These are phyloP conservation scores for Chlorella sorokiniana DNA, from an alignment of 139 green algal species.

Conservation along the genomic window DNA sequence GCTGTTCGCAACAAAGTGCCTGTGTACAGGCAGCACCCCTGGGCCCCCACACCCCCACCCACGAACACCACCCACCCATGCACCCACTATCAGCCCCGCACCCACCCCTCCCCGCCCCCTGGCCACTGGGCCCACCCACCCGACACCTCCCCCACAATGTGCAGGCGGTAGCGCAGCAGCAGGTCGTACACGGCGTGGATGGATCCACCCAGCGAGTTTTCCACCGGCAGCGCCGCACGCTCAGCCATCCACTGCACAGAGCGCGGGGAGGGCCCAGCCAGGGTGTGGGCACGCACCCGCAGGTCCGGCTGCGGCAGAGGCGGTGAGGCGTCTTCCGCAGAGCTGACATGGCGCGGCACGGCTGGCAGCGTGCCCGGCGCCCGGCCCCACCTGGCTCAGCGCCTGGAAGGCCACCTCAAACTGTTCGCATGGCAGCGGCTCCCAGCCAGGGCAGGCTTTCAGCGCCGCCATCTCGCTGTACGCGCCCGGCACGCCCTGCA, in stretches of 20 bases:
- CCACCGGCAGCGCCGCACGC: constrained; percentile 77
- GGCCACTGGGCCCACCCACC: background rate
- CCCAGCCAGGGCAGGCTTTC: constrained; percentile 78
- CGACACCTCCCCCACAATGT: constrained; percentile 89
- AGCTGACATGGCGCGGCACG: too few species aligned
- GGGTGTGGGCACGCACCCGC: too few species aligned
- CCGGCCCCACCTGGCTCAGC: constrained; percentile 27
- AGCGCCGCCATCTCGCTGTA: constrained; percentile 93
- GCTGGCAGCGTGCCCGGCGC: background rate
- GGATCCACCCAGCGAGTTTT: constrained; percentile 84
- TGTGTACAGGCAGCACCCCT: too few species aligned
- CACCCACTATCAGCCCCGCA: too few species aligned
- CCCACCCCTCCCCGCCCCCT: background rate
- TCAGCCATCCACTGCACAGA: constrained; percentile 68
- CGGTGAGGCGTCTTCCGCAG: too few species aligned
- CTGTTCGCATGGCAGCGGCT: constrained; percentile 90
- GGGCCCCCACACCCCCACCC: background rate
- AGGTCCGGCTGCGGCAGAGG: background rate
- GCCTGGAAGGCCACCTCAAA: constrained; percentile 96
- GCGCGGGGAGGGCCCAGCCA: too few species aligned
- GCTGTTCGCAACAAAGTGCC: too few species aligned
- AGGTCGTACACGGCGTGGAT: constrained; percentile 92
- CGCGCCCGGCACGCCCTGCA: constrained; percentile 92
- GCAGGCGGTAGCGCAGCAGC: constrained; percentile 81
- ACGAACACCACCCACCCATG: too few species aligned